Evolutionary conservation across 2,329 filamentous ascomycete genomes (phyloP), one percentile per base, ranked within the genome.

Genomic region (Talaromyces piceae): DNA sequence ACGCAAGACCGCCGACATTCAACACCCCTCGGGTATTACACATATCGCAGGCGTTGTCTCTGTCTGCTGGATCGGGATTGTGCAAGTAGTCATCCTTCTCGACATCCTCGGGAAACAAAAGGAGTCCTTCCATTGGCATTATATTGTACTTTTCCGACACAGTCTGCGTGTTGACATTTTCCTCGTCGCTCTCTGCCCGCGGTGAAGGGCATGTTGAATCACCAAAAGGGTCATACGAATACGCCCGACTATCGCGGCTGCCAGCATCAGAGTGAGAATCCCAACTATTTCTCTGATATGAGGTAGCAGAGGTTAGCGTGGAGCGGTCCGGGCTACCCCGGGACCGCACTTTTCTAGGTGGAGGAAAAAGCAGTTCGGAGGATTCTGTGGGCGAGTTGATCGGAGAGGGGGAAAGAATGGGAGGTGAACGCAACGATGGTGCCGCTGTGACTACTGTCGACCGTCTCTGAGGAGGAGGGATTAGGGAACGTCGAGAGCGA

Each of bases 141-240:
- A 88, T 87, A 61, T 86, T 86, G 66, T 84, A 87, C 66, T 87
- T 87, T 61, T 86, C 82, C 13, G 82, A 81, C 3, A 87, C 84
- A 1, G 84, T 87, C 68, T 87, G 83, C 0, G 83, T 87, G 60
- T 86, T 87, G 49, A 86, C 69, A 59, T 77, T 74, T 18, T 83
- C 78, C 23, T 85, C 81, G 43, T 86, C 81, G 59, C 81, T 85
- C n/a, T 76, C 80, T 18, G 78, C 73, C 54, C 78, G 70, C n/a
- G n/a, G n/a, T 46, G 81, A 84, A 2, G 78, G 77, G 11, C 77
- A 74, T 57, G 76, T 71, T 4, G 79, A 81, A 55, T 84, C 81
- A 53, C 80, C 78, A 57, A 82, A 84, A 0, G 80, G 81, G 74
- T 81, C 55, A 67, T 76, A 47, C 59, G 73, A 57, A 65, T 72